Percentiles rank a stretch among this genome's conserved stretches.
Conservation (phyloP, 495 filamentous ascomycete species). For the Talaromyces thailandensis region DNA sequence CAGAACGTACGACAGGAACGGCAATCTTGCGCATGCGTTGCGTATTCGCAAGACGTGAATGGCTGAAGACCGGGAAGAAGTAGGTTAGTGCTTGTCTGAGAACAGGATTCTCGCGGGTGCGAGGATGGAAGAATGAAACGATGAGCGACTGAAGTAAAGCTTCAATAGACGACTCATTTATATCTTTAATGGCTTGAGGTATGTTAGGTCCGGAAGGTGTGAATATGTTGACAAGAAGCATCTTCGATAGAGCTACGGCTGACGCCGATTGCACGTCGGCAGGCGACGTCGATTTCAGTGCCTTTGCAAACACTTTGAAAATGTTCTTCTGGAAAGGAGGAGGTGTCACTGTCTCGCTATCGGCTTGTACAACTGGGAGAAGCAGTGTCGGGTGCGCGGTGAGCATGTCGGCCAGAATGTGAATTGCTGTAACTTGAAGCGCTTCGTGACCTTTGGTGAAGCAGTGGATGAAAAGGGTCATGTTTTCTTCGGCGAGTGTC, state of each 20-base stretch:
- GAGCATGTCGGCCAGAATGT: conserved; percentile 91
- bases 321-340: conserved; percentile 48
- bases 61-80: conserved; percentile 93
- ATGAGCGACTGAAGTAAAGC: conserved; percentile 77
- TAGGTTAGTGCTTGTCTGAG: conserved; percentile 86
- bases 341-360: conserved; percentile 30
- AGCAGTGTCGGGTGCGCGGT: conserved; percentile 77
- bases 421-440: conserved; percentile 78
- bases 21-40: conserved; percentile 64
- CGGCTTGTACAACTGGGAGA: conserved; percentile 30
- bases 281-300: conserved; percentile 58
- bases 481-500: conserved; percentile 84
- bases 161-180: conserved; percentile 33
- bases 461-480: conserved; percentile 91
- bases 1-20: conserved; percentile 57
- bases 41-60: conserved; percentile 70
- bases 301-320: conserved; percentile 68
- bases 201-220: conserved; percentile 33
- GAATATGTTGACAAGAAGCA: conserved; percentile 59
- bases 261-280: conserved; percentile 75
- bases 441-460: conserved; percentile 86
- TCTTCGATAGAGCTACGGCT: conserved; percentile 71
- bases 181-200: conserved; percentile 37
- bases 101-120: conserved; percentile 71
- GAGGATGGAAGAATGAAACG: conserved; percentile 84